Evolutionary conservation across 2,329 filamentous ascomycete species (phyloP).

Genomic region (Alternaria triticimaculans): DNA sequence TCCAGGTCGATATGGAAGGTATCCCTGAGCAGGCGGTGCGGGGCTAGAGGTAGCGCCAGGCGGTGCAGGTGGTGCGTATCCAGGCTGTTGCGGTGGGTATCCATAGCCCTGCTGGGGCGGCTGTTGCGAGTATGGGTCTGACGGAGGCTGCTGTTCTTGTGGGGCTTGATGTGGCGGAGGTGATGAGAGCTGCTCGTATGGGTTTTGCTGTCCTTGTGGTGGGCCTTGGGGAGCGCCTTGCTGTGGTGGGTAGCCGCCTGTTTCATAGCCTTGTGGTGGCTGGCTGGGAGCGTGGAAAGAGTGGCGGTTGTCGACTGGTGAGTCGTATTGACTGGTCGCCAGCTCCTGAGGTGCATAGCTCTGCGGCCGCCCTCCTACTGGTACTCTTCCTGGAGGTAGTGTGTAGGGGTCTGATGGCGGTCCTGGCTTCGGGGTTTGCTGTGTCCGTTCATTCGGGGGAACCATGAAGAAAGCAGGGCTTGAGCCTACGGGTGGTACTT

Average conservation of each 20-base stretch:
- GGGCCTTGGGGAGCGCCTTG: slow-evolving; percentile 22
- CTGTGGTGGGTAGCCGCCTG: slow-evolving; percentile 35
- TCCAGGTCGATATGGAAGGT: slow-evolving; percentile 46
- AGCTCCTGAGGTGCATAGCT: slow-evolving; percentile 56
- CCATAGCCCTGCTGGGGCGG: slow-evolving; percentile 34
- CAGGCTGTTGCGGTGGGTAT: slow-evolving; percentile 43
- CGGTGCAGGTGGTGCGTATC: slow-evolving; percentile 41
- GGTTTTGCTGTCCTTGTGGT: slow-evolving; percentile 27
- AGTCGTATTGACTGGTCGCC: slow-evolving; percentile 55
- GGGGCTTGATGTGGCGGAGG: slow-evolving; percentile 32
- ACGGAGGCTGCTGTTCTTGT: slow-evolving; percentile 33
- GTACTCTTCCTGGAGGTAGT: slow-evolving; percentile 46
- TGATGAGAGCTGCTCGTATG: slow-evolving; percentile 38
- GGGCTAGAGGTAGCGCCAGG: slow-evolving; percentile 35
- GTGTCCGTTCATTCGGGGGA: slow-evolving; percentile 39
- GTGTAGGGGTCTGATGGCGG: slow-evolving; percentile 47
- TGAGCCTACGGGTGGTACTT: slow-evolving; percentile 48
- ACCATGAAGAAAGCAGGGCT: slow-evolving; percentile 51
- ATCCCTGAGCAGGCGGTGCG: slow-evolving; percentile 30
- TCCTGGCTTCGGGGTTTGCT: slow-evolving; percentile 40
- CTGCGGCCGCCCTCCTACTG: slow-evolving; percentile 42
- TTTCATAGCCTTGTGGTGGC: slow-evolving; percentile 34
- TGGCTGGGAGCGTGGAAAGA: slow-evolving; percentile 42
- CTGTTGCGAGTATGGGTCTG: slow-evolving; percentile 39
- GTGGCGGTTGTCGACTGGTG: slow-evolving; percentile 54